Evolutionary conservation across 257 asterid genomes (phyloP).

Genomic region (Scutellaria barbata): DNA sequence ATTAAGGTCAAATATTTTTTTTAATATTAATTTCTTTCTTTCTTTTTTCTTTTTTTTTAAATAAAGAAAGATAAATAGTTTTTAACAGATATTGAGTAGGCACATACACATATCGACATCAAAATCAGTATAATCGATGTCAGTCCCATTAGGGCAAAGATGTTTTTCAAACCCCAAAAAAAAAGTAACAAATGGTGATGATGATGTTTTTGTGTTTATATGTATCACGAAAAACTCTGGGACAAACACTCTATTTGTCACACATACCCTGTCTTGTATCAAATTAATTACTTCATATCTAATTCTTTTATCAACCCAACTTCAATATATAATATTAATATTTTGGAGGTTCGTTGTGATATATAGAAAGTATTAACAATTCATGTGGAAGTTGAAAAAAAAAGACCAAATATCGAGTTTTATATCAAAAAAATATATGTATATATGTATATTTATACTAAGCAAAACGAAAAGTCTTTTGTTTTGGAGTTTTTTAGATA

Average conservation of each 20-base stretch:
- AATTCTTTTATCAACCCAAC: too few relatives aligned
- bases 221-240: slow-evolving; percentile 17
- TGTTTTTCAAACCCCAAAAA: neutral
- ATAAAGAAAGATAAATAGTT: neutral
- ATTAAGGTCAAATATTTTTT: slow-evolving; percentile 25
- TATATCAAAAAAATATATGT: too few relatives aligned
- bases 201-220: slow-evolving; percentile 22
- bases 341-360: too few relatives aligned
- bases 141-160: slow-evolving; percentile 11
- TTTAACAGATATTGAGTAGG: slow-evolving; percentile 30
- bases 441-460: too few relatives aligned
- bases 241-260: slow-evolving; percentile 14
- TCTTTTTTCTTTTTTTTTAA: neutral
- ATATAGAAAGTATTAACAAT: too few relatives aligned
- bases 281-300: too few relatives aligned
- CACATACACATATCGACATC: slow-evolving; percentile 13
- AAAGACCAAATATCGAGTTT: too few relatives aligned
- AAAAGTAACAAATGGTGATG: neutral
- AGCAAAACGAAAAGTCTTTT: too few relatives aligned
- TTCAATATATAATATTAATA: too few relatives aligned
- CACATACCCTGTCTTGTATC: neutral
- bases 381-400: too few relatives aligned
- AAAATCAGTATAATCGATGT: slow-evolving; percentile 6
- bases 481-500: too few relatives aligned
- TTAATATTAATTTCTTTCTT: neutral